Percentiles rank a stretch among this genome's conserved stretches.
phyloP scores from a whole-genome alignment of 345 rosid species.

The Abelmoschus esculentus region DNA sequence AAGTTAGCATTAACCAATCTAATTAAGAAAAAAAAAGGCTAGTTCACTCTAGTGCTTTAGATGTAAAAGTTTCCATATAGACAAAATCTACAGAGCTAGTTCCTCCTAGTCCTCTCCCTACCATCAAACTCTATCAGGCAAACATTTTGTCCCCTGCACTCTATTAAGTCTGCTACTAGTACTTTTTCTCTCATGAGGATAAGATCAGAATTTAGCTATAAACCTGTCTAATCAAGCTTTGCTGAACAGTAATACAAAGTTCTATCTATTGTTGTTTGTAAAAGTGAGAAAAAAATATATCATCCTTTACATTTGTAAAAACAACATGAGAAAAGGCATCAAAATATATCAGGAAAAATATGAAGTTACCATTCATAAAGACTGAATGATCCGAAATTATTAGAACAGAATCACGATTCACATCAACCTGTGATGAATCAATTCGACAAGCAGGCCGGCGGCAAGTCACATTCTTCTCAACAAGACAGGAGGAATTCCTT shows the following conservation, averaged over 20 bases:
- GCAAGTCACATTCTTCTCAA: slow-evolving; percentile 31
- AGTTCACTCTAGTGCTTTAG: neutral
- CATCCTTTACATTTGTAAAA: neutral
- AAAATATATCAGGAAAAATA: neutral
- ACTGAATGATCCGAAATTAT: neutral
- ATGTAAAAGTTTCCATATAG: neutral
- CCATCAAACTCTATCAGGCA: neutral
- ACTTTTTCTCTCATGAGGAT: neutral
- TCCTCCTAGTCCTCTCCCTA: neutral
- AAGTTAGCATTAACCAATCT: neutral
- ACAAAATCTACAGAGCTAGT: neutral
- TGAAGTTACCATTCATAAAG: neutral
- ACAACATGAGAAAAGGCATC: neutral
- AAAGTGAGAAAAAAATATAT: neutral
- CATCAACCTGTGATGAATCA: neutral
- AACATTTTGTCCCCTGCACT: neutral
- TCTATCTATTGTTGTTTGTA: neutral
- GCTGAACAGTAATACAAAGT: neutral
- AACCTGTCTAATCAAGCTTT: neutral
- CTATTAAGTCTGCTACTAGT: neutral
- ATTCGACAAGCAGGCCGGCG: neutral
- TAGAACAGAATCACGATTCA: neutral
- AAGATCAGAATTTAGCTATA: neutral
- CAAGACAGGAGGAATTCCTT: slow-evolving; percentile 51
- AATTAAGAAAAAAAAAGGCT: neutral